A percentile compares a stretch with the other conserved stretches of the same genome.
Conservation (phyloP, 257 asterid species). For the Rubia yunnanensis region DNA sequence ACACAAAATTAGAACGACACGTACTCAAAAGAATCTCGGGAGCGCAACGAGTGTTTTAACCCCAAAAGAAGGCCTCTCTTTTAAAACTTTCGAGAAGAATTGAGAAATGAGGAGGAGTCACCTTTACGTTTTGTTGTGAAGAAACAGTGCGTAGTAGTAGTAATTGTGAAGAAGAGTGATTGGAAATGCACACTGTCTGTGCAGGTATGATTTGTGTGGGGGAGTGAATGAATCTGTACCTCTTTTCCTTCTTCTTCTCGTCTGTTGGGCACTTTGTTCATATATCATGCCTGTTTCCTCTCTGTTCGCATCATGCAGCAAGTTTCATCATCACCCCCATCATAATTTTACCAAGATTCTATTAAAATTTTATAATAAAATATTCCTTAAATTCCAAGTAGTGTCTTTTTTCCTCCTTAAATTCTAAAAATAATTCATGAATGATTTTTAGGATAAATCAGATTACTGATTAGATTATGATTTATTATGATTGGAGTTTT, state of each 20-base stretch:
- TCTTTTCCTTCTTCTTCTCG: neutral
- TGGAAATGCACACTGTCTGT: conserved; percentile 28
- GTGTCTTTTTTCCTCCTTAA: too few relatives aligned
- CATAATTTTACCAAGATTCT: conserved; percentile 24
- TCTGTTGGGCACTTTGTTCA: conserved; percentile 9
- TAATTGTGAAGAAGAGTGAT: conserved; percentile 42
- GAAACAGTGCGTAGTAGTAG: conserved; percentile 39
- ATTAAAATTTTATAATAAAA: too few relatives aligned
- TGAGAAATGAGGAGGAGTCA: conserved; percentile 42
- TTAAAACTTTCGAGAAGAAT: neutral
- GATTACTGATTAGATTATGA: too few relatives aligned
- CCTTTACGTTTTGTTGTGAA: conserved; percentile 53
- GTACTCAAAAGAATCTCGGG: too few relatives aligned
- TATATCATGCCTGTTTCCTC: conserved; percentile 8
- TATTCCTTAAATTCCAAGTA: too few relatives aligned
- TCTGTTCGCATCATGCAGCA: conserved; percentile 16
- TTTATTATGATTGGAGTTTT: too few relatives aligned
- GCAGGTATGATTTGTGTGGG: conserved; percentile 56
- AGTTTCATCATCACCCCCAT: conserved; percentile 10
- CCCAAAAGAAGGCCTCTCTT: neutral
- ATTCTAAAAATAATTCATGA: too few relatives aligned
- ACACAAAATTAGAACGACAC: too few relatives aligned
- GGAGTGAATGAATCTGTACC: conserved; percentile 24
- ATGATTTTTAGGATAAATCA: too few relatives aligned
- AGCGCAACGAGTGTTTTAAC: too few relatives aligned